Evolutionary conservation across 2,329 filamentous ascomycete genomes (phyloP).

Genomic region (Uncinocarpus reesii): DNA sequence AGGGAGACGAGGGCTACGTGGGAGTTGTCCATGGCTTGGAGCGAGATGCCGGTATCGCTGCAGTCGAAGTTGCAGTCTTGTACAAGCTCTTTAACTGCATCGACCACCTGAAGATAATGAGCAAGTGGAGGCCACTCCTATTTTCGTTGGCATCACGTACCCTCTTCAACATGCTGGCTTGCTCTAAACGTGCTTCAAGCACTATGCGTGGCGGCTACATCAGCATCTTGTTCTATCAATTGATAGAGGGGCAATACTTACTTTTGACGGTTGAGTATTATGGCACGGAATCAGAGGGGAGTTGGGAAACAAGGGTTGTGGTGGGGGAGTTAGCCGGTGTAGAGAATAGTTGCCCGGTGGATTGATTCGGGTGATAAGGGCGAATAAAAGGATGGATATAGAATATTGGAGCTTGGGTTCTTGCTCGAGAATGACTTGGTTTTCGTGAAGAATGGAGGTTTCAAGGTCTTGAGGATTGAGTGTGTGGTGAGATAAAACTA

Average conservation of each 20-base stretch:
- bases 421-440: too few species aligned
- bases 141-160: constrained; percentile 39
- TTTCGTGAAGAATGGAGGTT: neutral
- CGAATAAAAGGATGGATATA: too few species aligned
- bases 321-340: neutral
- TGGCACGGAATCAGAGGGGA: neutral
- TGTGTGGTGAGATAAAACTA: neutral
- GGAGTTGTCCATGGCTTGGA: constrained; percentile 99
- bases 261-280: constrained; percentile 1
- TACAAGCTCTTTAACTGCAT: constrained; percentile 97
- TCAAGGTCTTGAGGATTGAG: neutral
- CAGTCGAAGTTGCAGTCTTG: constrained; percentile 99
- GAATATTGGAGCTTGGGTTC: too few species aligned
- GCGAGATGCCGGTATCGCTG: constrained; percentile 97
- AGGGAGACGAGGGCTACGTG: constrained; percentile 98
- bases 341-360: too few species aligned
- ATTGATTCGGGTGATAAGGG: too few species aligned
- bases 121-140: neutral
- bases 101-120: constrained; percentile 60
- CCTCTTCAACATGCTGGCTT: constrained; percentile 92
- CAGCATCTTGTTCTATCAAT: too few species aligned
- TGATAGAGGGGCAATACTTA: neutral
- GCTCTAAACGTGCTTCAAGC: constrained; percentile 96
- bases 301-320: neutral
- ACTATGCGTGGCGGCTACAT: constrained; percentile 40